Evolutionary conservation across 495 filamentous ascomycete genomes (phyloP).

Genomic region (Barbatosphaeria neglecta): DNA sequence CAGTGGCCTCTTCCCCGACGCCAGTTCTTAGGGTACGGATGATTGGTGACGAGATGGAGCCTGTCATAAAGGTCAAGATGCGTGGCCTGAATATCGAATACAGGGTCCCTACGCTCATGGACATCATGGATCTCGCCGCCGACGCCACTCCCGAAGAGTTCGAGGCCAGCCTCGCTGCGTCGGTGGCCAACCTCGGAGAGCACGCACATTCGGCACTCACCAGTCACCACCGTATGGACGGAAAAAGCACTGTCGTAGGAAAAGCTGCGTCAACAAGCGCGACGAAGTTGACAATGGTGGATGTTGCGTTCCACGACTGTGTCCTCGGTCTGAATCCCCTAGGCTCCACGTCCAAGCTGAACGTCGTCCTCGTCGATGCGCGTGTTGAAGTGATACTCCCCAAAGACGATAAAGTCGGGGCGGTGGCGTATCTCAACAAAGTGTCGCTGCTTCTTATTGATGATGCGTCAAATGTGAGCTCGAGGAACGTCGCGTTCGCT

Average conservation of each 20-base stretch:
- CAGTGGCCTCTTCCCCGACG: constrained; percentile 37
- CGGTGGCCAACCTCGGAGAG: constrained; percentile 65
- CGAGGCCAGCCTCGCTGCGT: constrained; percentile 63
- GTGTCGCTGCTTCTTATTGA: constrained; percentile 77
- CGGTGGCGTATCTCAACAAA: constrained; percentile 57
- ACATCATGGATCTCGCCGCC: constrained; percentile 57
- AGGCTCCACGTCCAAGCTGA: constrained; percentile 55
- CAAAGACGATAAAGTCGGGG: constrained; percentile 46
- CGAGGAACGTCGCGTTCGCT: constrained; percentile 27
- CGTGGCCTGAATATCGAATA: constrained; percentile 77
- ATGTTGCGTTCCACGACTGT: constrained; percentile 66
- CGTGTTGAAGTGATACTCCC: constrained; percentile 52
- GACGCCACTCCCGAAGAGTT: constrained; percentile 61
- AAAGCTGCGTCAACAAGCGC: constrained; percentile 11
- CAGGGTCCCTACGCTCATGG: constrained; percentile 67
- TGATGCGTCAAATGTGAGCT: constrained; percentile 46
- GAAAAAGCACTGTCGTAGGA: constrained; percentile 6
- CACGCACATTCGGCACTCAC: constrained; percentile 35
- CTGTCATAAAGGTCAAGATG: constrained; percentile 75
- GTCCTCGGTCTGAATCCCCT: constrained; percentile 79
- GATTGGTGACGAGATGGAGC: constrained; percentile 88
- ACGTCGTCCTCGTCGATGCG: constrained; percentile 68
- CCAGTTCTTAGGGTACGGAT: constrained; percentile 52
- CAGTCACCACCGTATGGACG: neutral
- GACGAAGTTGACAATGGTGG: constrained; percentile 47